Percentiles rank a stretch among this genome's conserved stretches.
Conservation (phyloP, 2,329 filamentous ascomycete genomes). For the Stagonosporopsis rhizophila region DNA sequence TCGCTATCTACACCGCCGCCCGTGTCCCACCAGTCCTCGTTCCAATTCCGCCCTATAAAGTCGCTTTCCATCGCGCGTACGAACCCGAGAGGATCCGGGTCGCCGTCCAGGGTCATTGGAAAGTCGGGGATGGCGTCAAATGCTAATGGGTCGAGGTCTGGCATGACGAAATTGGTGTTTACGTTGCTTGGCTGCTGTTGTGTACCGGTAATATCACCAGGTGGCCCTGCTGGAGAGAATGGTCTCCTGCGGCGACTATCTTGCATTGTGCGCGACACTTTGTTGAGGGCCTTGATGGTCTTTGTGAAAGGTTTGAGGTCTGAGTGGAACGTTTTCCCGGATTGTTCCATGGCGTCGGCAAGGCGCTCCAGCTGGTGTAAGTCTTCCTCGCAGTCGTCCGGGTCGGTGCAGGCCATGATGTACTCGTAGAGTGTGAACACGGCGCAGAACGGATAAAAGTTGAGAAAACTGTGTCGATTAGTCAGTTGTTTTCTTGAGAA, state of each 20-base stretch:
- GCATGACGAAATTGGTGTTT: constrained; percentile 4
- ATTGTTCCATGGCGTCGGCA: constrained; percentile 30
- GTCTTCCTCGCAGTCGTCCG: constrained; percentile 35
- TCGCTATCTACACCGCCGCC: constrained; percentile 5
- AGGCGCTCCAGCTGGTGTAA: constrained; percentile 32
- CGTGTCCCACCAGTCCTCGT: constrained; percentile 40
- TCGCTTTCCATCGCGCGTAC: constrained; percentile 42
- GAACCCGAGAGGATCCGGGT: constrained; percentile 33
- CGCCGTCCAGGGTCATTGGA: constrained; percentile 24
- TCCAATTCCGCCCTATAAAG: constrained; percentile 39
- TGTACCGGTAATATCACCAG: too few relatives aligned
- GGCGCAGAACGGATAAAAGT: constrained; percentile 41
- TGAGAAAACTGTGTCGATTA: constrained; percentile 30
- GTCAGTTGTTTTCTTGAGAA: not conserved
- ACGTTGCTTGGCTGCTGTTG: not conserved
- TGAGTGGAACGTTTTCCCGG: constrained; percentile 11
- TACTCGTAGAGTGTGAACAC: constrained; percentile 42
- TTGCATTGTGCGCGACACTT: constrained; percentile 36
- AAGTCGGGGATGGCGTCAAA: constrained; percentile 30
- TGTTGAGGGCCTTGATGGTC: constrained; percentile 41
- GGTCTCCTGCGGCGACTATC: constrained; percentile 23
- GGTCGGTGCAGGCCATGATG: constrained; percentile 32
- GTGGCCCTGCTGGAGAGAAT: not conserved
- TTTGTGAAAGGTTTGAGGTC: constrained; percentile 33
- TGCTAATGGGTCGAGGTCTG: constrained; percentile 25